Conservation (phyloP, 2,329 filamentous ascomycete genomes). For the Metarhizium brunneum region DNA sequence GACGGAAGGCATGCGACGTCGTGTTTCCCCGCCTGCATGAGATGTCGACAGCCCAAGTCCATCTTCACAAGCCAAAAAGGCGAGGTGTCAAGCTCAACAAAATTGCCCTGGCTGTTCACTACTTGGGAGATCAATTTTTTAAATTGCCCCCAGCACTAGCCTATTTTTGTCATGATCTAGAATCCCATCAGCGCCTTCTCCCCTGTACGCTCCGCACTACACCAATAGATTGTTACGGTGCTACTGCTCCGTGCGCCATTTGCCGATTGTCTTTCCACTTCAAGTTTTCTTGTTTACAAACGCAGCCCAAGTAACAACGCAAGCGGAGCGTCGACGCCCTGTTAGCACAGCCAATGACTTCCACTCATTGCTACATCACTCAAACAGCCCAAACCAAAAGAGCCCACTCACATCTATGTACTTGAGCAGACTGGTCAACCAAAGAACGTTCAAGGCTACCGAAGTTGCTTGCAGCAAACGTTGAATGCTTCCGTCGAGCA, state of each 20-base stretch:
- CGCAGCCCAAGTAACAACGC: not conserved
- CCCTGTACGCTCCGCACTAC: too few relatives aligned
- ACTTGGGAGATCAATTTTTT: not conserved
- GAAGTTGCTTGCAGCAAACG: too few relatives aligned
- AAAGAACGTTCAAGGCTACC: too few relatives aligned
- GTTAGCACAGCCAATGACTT: not conserved
- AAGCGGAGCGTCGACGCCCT: not conserved
- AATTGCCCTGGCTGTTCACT: not conserved
- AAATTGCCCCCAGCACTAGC: not conserved
- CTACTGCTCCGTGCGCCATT: too few relatives aligned
- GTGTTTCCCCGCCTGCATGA: too few relatives aligned
- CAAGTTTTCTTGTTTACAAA: too few relatives aligned
- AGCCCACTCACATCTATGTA: not conserved
- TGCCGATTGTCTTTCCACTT: too few relatives aligned
- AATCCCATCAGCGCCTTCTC: too few relatives aligned
- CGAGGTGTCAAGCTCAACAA: not conserved
- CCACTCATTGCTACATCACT: not conserved
- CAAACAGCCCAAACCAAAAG: not conserved
- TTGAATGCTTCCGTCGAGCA: not conserved
- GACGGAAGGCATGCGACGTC: too few relatives aligned
- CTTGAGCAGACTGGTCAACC: too few relatives aligned
- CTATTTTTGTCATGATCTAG: not conserved
- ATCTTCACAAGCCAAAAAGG: slow-evolving; percentile 1
- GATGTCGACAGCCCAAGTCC: not conserved
- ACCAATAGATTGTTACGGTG: too few relatives aligned